Conservation (phyloP, 75 land plant species). For the Adiantum capillusveneris region DNA sequence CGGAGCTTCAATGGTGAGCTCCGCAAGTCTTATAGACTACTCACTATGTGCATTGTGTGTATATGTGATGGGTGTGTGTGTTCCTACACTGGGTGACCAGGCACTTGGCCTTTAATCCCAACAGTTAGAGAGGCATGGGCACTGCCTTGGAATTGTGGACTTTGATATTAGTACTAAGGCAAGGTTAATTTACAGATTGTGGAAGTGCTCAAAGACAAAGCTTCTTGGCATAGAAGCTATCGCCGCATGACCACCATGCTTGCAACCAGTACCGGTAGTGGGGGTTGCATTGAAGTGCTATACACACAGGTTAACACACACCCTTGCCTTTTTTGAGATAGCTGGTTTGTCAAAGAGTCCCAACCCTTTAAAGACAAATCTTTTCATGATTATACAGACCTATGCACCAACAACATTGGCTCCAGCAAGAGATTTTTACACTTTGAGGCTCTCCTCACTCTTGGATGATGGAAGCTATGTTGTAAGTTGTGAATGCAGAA, state of each 20-base stretch:
- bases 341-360: no score
- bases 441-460: slow-evolving; percentile 66
- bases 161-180: not conserved
- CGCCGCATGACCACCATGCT: slow-evolving; percentile 67
- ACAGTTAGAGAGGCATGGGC: no score
- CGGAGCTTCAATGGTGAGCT: no score
- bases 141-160: no score
- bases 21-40: no score
- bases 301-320: slow-evolving; percentile 99
- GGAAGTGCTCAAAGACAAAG: slow-evolving; percentile 83
- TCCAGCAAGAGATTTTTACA: slow-evolving; percentile 84
- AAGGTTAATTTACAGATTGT: slow-evolving; percentile 60
- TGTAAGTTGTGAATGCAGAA: no score
- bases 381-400: slow-evolving; percentile 26
- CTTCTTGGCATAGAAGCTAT: slow-evolving; percentile 84
- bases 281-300: slow-evolving; percentile 82
- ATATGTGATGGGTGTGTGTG: no score
- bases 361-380: not conserved
- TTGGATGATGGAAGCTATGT: slow-evolving; percentile 89
- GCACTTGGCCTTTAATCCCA: no score
- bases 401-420: slow-evolving; percentile 90
- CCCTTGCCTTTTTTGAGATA: no score
- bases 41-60: no score
- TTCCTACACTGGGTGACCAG: no score
- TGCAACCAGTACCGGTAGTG: slow-evolving; percentile 62